Evolutionary conservation across 176 grass and related monocot genomes (phyloP).

Genomic region (Tillandsia leiboldiana): DNA sequence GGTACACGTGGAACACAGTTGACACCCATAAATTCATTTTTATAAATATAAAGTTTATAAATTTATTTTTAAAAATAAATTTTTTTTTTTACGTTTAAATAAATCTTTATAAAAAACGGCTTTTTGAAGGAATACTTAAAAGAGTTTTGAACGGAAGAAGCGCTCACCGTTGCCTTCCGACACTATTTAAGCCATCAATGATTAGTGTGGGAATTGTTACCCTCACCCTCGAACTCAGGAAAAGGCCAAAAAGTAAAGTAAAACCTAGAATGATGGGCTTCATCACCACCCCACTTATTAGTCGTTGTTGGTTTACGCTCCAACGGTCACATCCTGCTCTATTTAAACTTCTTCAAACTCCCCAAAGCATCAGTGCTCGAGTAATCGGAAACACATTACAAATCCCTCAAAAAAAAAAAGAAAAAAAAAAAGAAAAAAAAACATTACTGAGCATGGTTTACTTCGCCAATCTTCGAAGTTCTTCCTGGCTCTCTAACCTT

Average conservation of each 20-base stretch:
- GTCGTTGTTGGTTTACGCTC: background rate
- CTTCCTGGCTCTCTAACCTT: slow-evolving; percentile 32
- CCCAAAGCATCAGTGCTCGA: background rate
- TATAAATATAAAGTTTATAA: too few species aligned
- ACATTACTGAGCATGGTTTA: background rate
- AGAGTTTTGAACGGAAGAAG: too few species aligned
- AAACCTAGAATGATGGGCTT: background rate
- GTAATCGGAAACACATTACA: background rate
- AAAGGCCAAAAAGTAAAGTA: background rate
- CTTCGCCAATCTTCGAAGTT: slow-evolving; percentile 14
- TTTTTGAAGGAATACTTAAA: too few species aligned
- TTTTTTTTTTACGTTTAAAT: too few species aligned
- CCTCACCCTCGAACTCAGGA: background rate
- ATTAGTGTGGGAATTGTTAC: background rate
- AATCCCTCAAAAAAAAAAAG: background rate
- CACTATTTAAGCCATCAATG: too few species aligned
- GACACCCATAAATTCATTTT: too few species aligned
- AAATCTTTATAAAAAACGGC: too few species aligned
- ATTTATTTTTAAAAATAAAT: too few species aligned
- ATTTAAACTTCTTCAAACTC: background rate
- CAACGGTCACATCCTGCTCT: background rate
- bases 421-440: slow-evolving; percentile 1
- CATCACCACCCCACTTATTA: background rate
- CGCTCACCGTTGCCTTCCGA: too few species aligned
- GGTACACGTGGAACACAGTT: too few species aligned